phyloP scores from a whole-genome alignment of 2,329 filamentous ascomycete species.

The Aspergillus sp. region DNA sequence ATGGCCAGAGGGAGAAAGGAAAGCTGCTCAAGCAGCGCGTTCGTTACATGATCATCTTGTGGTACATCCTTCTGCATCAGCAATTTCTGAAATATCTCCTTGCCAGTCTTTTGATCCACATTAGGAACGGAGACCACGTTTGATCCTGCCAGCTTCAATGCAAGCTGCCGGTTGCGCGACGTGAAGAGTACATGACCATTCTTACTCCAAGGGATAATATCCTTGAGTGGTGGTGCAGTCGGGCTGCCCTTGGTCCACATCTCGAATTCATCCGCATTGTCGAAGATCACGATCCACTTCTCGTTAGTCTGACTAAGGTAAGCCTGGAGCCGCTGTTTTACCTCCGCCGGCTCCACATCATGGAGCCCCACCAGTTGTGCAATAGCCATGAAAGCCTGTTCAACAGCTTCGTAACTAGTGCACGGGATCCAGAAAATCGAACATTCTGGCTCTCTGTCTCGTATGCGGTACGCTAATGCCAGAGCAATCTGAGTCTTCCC shows the following conservation, averaged over 20 bases:
- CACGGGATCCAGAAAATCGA: constrained; percentile 32
- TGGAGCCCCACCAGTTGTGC: constrained; percentile 13
- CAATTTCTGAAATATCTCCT: constrained; percentile 13
- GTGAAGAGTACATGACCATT: constrained; percentile 32
- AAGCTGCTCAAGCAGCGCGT: constrained; percentile 18
- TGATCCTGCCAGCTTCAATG: constrained; percentile 16
- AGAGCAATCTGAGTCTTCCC: constrained; percentile 32
- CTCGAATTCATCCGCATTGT: constrained; percentile 30
- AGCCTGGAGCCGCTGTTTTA: constrained; percentile 10
- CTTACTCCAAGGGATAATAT: constrained; percentile 19
- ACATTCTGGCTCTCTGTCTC: constrained; percentile 17
- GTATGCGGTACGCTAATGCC: constrained; percentile 23
- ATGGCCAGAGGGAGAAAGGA: constrained; percentile 31
- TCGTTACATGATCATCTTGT: constrained; percentile 2
- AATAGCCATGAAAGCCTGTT: constrained; percentile 24
- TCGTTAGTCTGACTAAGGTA: constrained; percentile 16
- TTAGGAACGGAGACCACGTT: constrained; percentile 21
- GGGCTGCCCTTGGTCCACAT: constrained; percentile 15
- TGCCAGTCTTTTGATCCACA: constrained; percentile 13
- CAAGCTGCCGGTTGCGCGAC: constrained; percentile 23
- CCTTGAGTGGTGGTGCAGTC: constrained; percentile 2
- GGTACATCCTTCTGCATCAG: constrained; percentile 16
- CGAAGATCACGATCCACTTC: constrained; percentile 29
- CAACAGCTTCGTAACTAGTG: constrained; percentile 20
- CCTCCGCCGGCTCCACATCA: constrained; percentile 2